These are phyloP conservation scores for Rhinocladiella similis DNA, from an alignment of 2,329 filamentous ascomycete genomes.

Conservation along the genomic window DNA sequence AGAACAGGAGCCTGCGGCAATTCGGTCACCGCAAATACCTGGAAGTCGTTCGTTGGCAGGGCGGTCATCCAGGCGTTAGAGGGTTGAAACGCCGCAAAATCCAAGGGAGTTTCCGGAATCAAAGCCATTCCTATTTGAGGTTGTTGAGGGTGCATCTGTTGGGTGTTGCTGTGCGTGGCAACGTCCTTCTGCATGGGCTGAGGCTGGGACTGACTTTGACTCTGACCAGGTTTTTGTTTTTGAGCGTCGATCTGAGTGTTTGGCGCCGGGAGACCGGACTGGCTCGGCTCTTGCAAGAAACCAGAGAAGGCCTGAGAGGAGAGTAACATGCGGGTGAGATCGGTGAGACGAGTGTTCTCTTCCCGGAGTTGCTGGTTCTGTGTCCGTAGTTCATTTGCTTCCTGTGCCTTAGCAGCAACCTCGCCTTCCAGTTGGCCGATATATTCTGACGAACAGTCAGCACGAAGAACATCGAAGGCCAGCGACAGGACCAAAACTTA, in stretches of 20 bases:
- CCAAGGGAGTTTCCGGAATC: slow-evolving; percentile 75
- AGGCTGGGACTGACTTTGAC: slow-evolving; percentile 39
- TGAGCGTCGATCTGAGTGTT: slow-evolving; percentile 38
- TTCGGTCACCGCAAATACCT: slow-evolving; percentile 68
- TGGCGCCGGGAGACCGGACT: slow-evolving; percentile 54
- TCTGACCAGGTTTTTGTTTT: slow-evolving; percentile 38
- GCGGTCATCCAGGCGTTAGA: slow-evolving; percentile 50
- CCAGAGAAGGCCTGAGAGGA: slow-evolving; percentile 79
- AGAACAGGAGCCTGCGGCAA: slow-evolving; percentile 66
- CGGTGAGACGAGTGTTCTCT: slow-evolving; percentile 78
- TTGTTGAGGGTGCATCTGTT: slow-evolving; percentile 58
- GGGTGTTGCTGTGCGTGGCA: slow-evolving; percentile 57
- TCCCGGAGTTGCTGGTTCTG: slow-evolving; percentile 81
- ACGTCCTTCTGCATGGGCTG: slow-evolving; percentile 61
- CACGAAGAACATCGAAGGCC: background rate
- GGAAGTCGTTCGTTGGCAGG: slow-evolving; percentile 47
- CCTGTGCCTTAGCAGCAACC: slow-evolving; percentile 78
- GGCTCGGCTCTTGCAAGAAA: slow-evolving; percentile 71
- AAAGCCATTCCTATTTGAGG: slow-evolving; percentile 74
- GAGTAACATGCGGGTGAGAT: slow-evolving; percentile 78
- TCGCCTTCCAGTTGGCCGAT: slow-evolving; percentile 92
- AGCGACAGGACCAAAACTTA: slow-evolving; percentile 49
- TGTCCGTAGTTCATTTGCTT: slow-evolving; percentile 75
- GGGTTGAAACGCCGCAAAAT: slow-evolving; percentile 71
- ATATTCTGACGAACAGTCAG: slow-evolving; percentile 67